phyloP scores from a whole-genome alignment of 1,284 basidiomycete species.

The Ceratobasidium papillatum region DNA sequence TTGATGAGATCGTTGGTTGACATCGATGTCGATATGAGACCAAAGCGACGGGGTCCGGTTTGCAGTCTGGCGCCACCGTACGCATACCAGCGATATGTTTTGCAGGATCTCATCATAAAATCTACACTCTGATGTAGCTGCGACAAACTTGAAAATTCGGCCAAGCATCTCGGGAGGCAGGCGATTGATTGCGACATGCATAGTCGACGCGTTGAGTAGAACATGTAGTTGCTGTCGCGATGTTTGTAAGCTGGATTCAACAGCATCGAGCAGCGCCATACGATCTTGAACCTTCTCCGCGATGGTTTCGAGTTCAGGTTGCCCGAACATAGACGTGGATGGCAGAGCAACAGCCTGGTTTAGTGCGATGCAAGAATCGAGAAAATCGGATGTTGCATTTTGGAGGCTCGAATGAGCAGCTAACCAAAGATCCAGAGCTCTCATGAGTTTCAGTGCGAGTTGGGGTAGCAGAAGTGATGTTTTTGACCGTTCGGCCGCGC shows the following conservation, averaged over 20 bases:
- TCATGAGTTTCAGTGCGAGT: no score
- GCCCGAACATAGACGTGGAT: no score
- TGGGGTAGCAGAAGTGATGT: no score
- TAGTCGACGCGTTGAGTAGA: neutral
- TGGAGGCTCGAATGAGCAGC: neutral
- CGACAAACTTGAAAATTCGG: neutral
- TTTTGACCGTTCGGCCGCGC: no score
- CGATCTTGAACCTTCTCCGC: no score
- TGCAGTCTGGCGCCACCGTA: conserved; percentile 19
- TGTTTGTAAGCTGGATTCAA: neutral
- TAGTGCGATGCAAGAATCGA: neutral
- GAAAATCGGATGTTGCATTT: neutral
- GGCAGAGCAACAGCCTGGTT: neutral
- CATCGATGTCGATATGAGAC: conserved; percentile 16
- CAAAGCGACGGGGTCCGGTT: neutral
- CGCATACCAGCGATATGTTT: neutral
- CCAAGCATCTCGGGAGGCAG: conserved; percentile 3
- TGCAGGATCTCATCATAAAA: no score
- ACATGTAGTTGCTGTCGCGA: neutral
- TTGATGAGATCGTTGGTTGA: neutral
- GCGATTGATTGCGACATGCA: neutral
- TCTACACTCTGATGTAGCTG: no score
- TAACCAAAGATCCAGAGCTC: no score
- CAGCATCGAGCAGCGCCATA: neutral
- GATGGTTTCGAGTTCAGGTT: no score